Conservation (phyloP, 139 green algal species). For the Chlamydomonas eustigma region DNA sequence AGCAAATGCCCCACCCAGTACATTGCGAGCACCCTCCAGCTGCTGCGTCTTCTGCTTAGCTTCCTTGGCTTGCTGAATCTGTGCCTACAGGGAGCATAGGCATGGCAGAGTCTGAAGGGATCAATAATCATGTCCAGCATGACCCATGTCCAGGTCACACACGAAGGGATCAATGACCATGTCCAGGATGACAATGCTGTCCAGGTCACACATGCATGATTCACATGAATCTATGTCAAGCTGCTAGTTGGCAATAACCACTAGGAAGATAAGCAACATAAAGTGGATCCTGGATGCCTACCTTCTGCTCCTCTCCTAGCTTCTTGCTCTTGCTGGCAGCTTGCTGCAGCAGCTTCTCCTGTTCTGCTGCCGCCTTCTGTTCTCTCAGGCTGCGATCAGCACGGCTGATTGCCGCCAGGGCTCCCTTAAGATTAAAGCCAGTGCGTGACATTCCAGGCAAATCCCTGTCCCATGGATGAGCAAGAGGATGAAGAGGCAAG, state of each 20-base stretch:
- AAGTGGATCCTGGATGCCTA: too few species aligned
- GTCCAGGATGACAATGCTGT: too few species aligned
- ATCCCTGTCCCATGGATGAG: too few species aligned
- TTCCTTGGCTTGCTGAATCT: slow-evolving; percentile 12
- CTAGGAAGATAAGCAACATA: too few species aligned
- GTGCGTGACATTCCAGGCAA: slow-evolving; percentile 2
- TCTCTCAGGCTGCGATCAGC: neutral
- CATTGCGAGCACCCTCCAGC: slow-evolving; percentile 4
- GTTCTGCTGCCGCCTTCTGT: neutral
- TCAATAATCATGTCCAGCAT: too few species aligned
- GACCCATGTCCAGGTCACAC: too few species aligned
- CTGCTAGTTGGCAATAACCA: too few species aligned
- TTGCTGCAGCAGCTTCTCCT: slow-evolving; percentile 12
- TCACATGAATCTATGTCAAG: too few species aligned
- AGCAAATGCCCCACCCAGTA: neutral
- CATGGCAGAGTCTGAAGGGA: too few species aligned
- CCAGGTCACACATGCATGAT: too few species aligned
- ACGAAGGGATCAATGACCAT: too few species aligned
- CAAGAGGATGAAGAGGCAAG: too few species aligned
- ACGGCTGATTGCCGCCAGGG: neutral
- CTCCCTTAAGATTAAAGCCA: neutral
- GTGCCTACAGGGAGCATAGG: neutral
- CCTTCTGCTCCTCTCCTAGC: slow-evolving; percentile 8
- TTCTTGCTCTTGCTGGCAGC: slow-evolving; percentile 3
- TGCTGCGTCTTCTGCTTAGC: slow-evolving; percentile 12